These are phyloP conservation scores for Sporobolomyces pararoseus DNA, from an alignment of 768 basidiomycete species.

Conservation along the genomic window DNA sequence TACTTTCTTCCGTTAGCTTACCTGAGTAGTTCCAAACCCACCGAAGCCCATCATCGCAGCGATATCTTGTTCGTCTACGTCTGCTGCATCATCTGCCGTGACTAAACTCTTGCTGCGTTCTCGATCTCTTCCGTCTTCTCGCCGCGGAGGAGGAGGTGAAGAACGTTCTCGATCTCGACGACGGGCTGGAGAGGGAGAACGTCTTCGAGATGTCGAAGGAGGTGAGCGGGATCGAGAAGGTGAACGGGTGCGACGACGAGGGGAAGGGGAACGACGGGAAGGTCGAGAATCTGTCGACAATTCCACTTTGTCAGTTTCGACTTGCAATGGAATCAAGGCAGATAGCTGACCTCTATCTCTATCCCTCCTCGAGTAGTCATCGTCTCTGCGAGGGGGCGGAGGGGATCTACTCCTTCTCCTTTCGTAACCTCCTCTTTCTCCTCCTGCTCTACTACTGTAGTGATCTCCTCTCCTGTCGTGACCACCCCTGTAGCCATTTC, in stretches of 20 bases:
- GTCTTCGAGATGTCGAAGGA: background rate
- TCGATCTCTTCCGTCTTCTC: slow-evolving; percentile 30
- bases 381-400: background rate
- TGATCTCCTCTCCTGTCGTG: background rate
- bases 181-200: slow-evolving; percentile 9
- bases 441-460: background rate
- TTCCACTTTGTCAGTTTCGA: too few species aligned
- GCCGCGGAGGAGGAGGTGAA: slow-evolving; percentile 1
- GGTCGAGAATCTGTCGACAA: background rate
- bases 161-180: background rate
- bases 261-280: slow-evolving; percentile 10
- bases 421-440: slow-evolving; percentile 4
- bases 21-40: slow-evolving; percentile 88
- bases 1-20: too few species aligned
- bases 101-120: slow-evolving; percentile 43
- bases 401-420: slow-evolving; percentile 13
- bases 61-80: slow-evolving; percentile 73
- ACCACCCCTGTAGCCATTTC: background rate
- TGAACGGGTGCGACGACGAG: background rate
- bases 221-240: slow-evolving; percentile 1
- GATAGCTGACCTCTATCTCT: background rate
- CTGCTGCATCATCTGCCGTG: slow-evolving; percentile 51
- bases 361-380: background rate
- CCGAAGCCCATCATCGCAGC: slow-evolving; percentile 83
- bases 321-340: too few species aligned